A percentile compares a stretch with the other conserved stretches of the same genome.
Evolutionary conservation across 1,139 yeast species (phyloP).

Genomic region (Blastobotrys niveus): DNA sequence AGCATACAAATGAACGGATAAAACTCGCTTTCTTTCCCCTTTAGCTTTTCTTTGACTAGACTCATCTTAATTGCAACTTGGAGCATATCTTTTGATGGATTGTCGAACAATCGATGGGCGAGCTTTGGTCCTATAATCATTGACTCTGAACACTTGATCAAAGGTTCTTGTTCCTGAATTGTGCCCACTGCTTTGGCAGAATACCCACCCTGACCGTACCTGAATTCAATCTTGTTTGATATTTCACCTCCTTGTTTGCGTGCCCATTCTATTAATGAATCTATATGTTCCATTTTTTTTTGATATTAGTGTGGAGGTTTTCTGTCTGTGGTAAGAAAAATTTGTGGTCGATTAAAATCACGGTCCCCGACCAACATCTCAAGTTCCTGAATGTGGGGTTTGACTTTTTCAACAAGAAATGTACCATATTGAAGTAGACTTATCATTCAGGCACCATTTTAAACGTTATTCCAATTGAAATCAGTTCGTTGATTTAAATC

Average conservation of each 20-base stretch:
- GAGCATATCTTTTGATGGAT: neutral
- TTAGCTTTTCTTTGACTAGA: conserved; percentile 21
- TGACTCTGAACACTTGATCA: conserved; percentile 26
- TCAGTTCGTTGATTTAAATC: no score
- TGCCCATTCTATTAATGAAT: conserved; percentile 16
- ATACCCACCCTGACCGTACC: conserved; percentile 19
- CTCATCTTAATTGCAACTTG: conserved; percentile 25
- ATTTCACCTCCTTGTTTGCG: conserved; percentile 12
- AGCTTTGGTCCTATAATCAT: conserved; percentile 26
- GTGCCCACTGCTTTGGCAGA: conserved; percentile 22
- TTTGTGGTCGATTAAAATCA: no score
- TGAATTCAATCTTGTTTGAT: conserved; percentile 12
- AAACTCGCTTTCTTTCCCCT: conserved; percentile 19
- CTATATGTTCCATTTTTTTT: conserved; percentile 8
- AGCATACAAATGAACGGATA: conserved; percentile 55
- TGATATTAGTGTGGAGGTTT: no score
- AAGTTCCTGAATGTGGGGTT: no score
- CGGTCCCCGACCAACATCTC: no score
- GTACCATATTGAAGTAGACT: no score
- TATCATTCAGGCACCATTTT: no score
- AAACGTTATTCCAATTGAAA: no score
- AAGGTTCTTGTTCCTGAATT: conserved; percentile 19
- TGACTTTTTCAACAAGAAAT: no score
- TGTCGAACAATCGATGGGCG: conserved; percentile 16
- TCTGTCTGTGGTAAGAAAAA: no score